Percentiles rank a stretch among this genome's conserved stretches.
Evolutionary conservation across 2,329 filamentous ascomycete species (phyloP).

Genomic region (Dactylonectria estremocensis): DNA sequence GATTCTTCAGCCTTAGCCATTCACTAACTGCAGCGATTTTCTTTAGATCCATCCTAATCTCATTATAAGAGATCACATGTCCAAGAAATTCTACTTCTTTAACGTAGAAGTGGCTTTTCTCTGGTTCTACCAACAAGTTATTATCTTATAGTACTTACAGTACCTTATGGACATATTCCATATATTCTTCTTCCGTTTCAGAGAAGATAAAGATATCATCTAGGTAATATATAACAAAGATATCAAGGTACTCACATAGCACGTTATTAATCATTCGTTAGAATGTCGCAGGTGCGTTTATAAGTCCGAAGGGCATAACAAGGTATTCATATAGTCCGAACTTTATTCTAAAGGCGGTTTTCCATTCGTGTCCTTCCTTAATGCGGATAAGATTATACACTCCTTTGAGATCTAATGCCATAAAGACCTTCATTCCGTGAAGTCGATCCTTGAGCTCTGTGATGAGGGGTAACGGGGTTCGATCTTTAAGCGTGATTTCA

Average conservation of each 20-base stretch:
- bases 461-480: no score
- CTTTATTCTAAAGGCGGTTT: no score
- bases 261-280: slow-evolving; percentile 37
- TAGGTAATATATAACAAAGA: slow-evolving; percentile 30
- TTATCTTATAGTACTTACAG: slow-evolving; percentile 31
- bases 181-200: slow-evolving; percentile 35
- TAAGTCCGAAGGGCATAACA: no score
- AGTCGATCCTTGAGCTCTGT: no score
- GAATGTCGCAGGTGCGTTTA: slow-evolving; percentile 37
- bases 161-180: slow-evolving; percentile 34
- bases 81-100: slow-evolving; percentile 28
- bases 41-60: slow-evolving; percentile 33
- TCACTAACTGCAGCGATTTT: slow-evolving; percentile 33
- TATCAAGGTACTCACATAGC: slow-evolving; percentile 29
- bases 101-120: no score
- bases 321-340: no score
- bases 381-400: no score
- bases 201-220: slow-evolving; percentile 44
- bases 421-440: no score
- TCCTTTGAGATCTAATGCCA: no score
- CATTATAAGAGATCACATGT: slow-evolving; percentile 26
- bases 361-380: no score
- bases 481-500: slow-evolving; percentile 51
- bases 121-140: no score
- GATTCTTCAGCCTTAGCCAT: background rate